A percentile compares a stretch with the other conserved stretches of the same genome.
Evolutionary conservation across 148 eudicot species (phyloP).

Genomic region (Oxyria digyna): DNA sequence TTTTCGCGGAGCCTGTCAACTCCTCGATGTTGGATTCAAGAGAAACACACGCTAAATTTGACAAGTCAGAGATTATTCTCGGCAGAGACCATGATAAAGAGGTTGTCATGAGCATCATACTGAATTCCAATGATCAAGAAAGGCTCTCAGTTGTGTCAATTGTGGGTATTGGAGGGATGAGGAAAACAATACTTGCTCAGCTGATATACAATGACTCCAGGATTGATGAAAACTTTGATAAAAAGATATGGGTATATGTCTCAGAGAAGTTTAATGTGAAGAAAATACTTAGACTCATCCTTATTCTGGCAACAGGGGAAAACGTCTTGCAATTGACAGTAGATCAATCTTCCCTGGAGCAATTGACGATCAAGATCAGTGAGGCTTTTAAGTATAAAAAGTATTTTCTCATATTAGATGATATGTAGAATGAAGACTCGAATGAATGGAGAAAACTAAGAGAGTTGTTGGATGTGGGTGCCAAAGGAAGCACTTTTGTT

Average conservation of each 20-base stretch:
- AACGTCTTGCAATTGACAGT: neutral
- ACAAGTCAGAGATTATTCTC: slow-evolving; percentile 7
- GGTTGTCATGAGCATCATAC: neutral
- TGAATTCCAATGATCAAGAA: neutral
- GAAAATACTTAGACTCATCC: neutral
- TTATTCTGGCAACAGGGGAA: neutral
- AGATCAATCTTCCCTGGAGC: too few relatives aligned
- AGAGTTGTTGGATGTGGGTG: slow-evolving; percentile 5
- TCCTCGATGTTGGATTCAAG: too few relatives aligned
- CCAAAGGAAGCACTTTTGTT: neutral
- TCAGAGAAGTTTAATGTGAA: slow-evolving; percentile 7
- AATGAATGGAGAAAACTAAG: neutral
- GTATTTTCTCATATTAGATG: slow-evolving; percentile 12
- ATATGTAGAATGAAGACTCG: slow-evolving; percentile 6
- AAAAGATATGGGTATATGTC: slow-evolving; percentile 18
- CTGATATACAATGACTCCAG: slow-evolving; percentile 12
- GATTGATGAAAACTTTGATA: neutral
- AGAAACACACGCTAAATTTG: neutral
- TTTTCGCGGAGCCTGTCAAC: too few relatives aligned
- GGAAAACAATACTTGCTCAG: slow-evolving; percentile 22
- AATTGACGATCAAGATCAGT: neutral
- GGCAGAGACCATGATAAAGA: slow-evolving; percentile 16
- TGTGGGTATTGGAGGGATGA: slow-evolving; percentile 18
- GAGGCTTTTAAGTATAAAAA: neutral
- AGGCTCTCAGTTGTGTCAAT: slow-evolving; percentile 8